Evolutionary conservation across 2,329 filamentous ascomycete genomes (phyloP), one percentile per base, ranked within the genome.

Genomic region (Chalaropsis thielavioides): DNA sequence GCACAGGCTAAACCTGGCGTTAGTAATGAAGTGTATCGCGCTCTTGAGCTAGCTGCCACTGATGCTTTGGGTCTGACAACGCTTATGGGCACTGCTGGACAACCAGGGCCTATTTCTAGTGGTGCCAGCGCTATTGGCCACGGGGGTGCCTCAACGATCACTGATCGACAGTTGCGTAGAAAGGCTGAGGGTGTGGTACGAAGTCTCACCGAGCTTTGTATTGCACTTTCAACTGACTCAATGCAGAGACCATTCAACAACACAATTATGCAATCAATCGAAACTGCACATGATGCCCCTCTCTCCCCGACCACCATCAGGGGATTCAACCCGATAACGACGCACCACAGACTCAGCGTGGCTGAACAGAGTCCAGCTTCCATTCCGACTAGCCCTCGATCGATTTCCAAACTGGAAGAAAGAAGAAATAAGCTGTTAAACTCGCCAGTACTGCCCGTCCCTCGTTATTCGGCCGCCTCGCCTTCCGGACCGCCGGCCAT

Each of bases 141-240:
- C 41, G 75, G 75, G 62, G 49, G 62, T 22, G 35, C 62, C 3
- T 74, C 76, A 13, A 78, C 78, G 0, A 75, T 85, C 11, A 86
- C 89, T 0, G 92, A 99, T 72, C 84, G 94, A 62, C 90, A 95
- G 72, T 80, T 96, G 17, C 85, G 91, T 61, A 85, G 92, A 68
- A 96, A 96, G 74, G 90, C 90, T 35, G 92, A 99, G 72, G 91
- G 88, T 71, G 85, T 99, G 72, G 97, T 94, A 73, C 87, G 92
- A 64, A 94, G 89, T 71, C 77, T 99, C 69, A 97, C 92, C 0
- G 94, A 99, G 74, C 80, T 99, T 6, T 96, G 90, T 72, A 82
- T 99, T 65, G 89, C 91, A 0, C 77, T 99, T 64, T 85, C 86
- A 38, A 88, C 89, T 68, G 82, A 84, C 49, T 73, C 72, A 2